These are phyloP conservation scores for Triticum turgidum DNA, from an alignment of 176 grass and related monocot genomes.

Conservation along the genomic window DNA sequence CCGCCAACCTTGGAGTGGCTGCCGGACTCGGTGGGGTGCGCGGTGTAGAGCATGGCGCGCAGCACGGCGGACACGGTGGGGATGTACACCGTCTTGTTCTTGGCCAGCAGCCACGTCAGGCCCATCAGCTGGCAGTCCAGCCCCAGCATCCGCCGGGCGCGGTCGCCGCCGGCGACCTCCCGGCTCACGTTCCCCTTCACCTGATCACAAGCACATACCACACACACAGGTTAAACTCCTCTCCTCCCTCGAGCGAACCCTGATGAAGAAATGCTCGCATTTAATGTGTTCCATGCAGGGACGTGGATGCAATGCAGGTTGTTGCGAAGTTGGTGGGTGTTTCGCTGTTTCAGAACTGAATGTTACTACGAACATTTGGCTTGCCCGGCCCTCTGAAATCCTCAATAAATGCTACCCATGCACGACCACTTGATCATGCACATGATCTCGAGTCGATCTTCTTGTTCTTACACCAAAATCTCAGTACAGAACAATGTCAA, in stretches of 20 bases:
- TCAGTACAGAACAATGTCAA: not conserved
- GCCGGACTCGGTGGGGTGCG: conserved; percentile 43
- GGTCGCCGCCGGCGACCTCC: conserved; percentile 49
- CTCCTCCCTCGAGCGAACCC: not conserved
- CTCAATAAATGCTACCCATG: conserved; percentile 54
- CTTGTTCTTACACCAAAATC: not conserved
- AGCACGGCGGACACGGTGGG: conserved; percentile 96
- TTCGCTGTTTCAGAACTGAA: not conserved
- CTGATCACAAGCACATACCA: conserved; percentile 32
- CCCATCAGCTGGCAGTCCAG: conserved; percentile 99
- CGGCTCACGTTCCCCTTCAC: conserved; percentile 56
- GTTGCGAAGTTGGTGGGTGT: conserved; percentile 27
- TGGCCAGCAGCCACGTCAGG: conserved; percentile 88
- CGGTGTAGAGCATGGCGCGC: conserved; percentile 86
- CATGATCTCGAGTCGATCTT: not conserved
- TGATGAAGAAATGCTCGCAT: conserved; percentile 29
- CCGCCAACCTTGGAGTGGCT: not conserved
- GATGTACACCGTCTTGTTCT: conserved; percentile 92
- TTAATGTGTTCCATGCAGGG: conserved; percentile 41
- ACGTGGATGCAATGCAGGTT: conserved; percentile 26
- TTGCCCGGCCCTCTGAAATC: not conserved
- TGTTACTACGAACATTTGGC: not conserved
- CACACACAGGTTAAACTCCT: not conserved
- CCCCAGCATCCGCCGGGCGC: conserved; percentile 73
- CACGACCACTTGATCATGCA: conserved; percentile 24